A percentile compares a stretch with the other conserved stretches of the same genome.
phyloP scores from a whole-genome alignment of 371 early-diverging fungal species.

The Smittium mucronatum region DNA sequence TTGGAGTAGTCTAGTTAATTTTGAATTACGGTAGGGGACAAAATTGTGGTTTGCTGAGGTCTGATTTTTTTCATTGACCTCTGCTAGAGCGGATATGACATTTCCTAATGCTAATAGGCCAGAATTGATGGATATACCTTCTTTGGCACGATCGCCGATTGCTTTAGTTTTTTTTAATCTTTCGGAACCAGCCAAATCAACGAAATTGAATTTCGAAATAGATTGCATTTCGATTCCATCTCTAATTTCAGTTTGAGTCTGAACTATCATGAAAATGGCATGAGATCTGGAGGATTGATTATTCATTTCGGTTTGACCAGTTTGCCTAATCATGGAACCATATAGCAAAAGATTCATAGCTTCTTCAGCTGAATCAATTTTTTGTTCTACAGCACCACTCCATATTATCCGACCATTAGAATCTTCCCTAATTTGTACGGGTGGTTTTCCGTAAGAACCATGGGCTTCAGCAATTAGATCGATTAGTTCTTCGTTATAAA shows the following conservation, averaged over 20 bases:
- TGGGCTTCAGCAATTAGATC: constrained; percentile 60
- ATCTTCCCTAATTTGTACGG: constrained; percentile 84
- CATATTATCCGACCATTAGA: constrained; percentile 76
- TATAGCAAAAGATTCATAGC: constrained; percentile 64
- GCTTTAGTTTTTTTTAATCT: constrained; percentile 92
- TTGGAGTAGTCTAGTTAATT: constrained; percentile 92
- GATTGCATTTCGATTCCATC: constrained; percentile 44
- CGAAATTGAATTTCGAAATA: constrained; percentile 93
- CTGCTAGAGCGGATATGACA: constrained; percentile 97
- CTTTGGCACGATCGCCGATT: constrained; percentile 87
- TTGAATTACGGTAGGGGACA: constrained; percentile 95
- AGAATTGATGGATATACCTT: constrained; percentile 96
- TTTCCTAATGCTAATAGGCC: constrained; percentile 97
- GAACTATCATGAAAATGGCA: constrained; percentile 90
- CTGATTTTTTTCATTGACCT: constrained; percentile 44
- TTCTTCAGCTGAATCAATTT: constrained; percentile 58
- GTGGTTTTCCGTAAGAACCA: constrained; percentile 42
- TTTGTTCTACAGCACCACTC: constrained; percentile 77
- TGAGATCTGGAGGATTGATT: constrained; percentile 90
- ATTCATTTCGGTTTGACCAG: constrained; percentile 96
- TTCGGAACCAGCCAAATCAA: constrained; percentile 99
- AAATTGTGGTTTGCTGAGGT: constrained; percentile 30
- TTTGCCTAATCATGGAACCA: constrained; percentile 74
- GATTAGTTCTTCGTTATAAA: constrained; percentile 96
- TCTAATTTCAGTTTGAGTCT: constrained; percentile 42